Percentiles rank a stretch among this genome's conserved stretches.
These are phyloP conservation scores for Aspergillus transmontanensis DNA, from an alignment of 2,329 filamentous ascomycete species.

Conservation along the genomic window DNA sequence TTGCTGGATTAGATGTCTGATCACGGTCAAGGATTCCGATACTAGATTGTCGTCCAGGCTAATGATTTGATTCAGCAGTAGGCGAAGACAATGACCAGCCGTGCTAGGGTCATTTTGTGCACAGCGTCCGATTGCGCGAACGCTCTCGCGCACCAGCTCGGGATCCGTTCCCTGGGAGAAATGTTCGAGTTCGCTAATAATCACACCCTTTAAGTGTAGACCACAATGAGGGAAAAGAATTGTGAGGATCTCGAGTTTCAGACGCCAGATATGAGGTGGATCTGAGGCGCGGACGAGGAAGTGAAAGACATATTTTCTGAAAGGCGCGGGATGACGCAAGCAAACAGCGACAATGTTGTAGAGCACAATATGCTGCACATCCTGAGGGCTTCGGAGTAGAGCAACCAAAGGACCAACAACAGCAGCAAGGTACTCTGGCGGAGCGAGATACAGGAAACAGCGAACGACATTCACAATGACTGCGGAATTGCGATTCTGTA, in stretches of 20 bases:
- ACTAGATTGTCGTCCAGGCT: constrained; percentile 85
- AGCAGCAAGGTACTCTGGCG: constrained; percentile 70
- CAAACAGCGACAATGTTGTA: constrained; percentile 97
- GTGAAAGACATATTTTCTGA: constrained; percentile 84
- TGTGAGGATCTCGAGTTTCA: constrained; percentile 90
- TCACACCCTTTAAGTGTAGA: constrained; percentile 75
- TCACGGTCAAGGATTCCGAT: constrained; percentile 90
- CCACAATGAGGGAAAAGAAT: constrained; percentile 85
- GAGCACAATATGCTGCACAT: constrained; percentile 86
- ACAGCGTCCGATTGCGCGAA: constrained; percentile 90
- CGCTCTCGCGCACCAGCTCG: constrained; percentile 80
- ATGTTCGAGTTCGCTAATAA: constrained; percentile 90
- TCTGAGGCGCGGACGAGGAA: constrained; percentile 85
- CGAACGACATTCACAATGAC: constrained; percentile 86
- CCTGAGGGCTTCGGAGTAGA: constrained; percentile 78
- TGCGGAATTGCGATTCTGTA: constrained; percentile 90
- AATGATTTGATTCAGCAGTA: constrained; percentile 84
- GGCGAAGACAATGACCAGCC: constrained; percentile 75
- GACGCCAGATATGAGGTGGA: constrained; percentile 76
- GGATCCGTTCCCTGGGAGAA: constrained; percentile 78
- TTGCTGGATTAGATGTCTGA: constrained; percentile 92
- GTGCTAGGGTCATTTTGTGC: constrained; percentile 75
- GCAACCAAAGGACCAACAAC: constrained; percentile 85
- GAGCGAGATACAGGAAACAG: constrained; percentile 83
- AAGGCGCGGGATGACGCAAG: constrained; percentile 72